phyloP scores from a whole-genome alignment of 257 asterid genomes.

The Ophiorrhiza pumila region DNA sequence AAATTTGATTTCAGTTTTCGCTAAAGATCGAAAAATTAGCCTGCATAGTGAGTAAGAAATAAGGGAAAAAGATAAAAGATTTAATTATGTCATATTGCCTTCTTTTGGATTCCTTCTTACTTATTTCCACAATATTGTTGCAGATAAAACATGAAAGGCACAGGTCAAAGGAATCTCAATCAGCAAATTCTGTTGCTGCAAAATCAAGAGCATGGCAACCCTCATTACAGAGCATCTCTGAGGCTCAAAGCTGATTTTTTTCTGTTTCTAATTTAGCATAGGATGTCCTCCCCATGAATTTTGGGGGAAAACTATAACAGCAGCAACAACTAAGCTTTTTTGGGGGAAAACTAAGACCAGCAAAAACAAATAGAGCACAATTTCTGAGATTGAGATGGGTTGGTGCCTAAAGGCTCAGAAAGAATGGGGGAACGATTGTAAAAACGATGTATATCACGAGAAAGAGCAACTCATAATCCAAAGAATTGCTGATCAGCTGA shows the following conservation, averaged over 20 bases:
- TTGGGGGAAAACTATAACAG: too few relatives aligned
- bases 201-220: slow-evolving; percentile 81
- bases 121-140: neutral
- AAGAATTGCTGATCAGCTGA: slow-evolving; percentile 13
- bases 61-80: neutral
- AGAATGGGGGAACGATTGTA: slow-evolving; percentile 10
- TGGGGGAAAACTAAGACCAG: slow-evolving; percentile 10
- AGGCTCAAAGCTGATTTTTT: slow-evolving; percentile 52
- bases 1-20: neutral
- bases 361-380: neutral
- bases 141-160: slow-evolving; percentile 69
- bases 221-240: slow-evolving; percentile 76
- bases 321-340: too few relatives aligned
- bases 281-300: slow-evolving; percentile 1
- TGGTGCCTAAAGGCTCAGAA: neutral
- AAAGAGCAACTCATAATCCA: neutral
- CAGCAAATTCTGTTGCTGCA: slow-evolving; percentile 37
- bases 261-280: neutral
- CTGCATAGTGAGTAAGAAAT: neutral
- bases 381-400: neutral
- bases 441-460: slow-evolving; percentile 11
- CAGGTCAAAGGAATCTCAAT: slow-evolving; percentile 39
- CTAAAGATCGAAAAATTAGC: neutral
- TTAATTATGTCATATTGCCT: neutral
- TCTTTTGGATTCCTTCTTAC: neutral